Evolutionary conservation across 2,329 filamentous ascomycete species (phyloP).

Genomic region (Fusarium sp.): DNA sequence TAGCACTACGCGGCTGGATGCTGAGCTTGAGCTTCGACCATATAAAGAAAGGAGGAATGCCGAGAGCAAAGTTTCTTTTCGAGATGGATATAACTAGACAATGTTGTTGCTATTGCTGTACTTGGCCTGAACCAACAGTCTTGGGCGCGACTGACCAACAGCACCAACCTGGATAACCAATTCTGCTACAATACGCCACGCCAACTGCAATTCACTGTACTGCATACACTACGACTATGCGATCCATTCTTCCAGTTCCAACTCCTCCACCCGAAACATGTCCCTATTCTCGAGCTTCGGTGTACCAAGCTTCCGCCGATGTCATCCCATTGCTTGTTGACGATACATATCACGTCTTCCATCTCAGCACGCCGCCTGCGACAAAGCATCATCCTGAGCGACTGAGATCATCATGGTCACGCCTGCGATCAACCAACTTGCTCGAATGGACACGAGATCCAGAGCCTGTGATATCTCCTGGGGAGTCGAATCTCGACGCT

Average conservation of each 20-base stretch:
- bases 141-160: constrained; percentile 12
- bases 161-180: constrained; percentile 21
- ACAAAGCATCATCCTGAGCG: constrained; percentile 55
- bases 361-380: constrained; percentile 52
- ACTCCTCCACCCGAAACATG: constrained; percentile 50
- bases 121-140: neutral
- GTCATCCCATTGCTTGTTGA: constrained; percentile 56
- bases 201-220: neutral
- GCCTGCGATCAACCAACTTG: constrained; percentile 51
- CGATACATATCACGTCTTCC: constrained; percentile 57
- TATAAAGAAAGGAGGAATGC: constrained; percentile 6
- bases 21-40: constrained; percentile 14
- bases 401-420: constrained; percentile 54
- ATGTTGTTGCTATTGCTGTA: constrained; percentile 3
- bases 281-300: constrained; percentile 50
- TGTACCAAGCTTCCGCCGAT: constrained; percentile 53
- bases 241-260: constrained; percentile 36
- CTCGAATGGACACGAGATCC: constrained; percentile 52
- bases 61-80: constrained; percentile 8
- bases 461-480: constrained; percentile 45
- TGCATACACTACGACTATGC: constrained; percentile 28
- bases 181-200: neutral
- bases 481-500: constrained; percentile 35
- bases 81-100: constrained; percentile 34
- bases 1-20: neutral